A percentile compares a stretch with the other conserved stretches of the same genome.
These are phyloP conservation scores for Crepidotus variabilis DNA, from an alignment of 768 basidiomycete species.

Conservation along the genomic window DNA sequence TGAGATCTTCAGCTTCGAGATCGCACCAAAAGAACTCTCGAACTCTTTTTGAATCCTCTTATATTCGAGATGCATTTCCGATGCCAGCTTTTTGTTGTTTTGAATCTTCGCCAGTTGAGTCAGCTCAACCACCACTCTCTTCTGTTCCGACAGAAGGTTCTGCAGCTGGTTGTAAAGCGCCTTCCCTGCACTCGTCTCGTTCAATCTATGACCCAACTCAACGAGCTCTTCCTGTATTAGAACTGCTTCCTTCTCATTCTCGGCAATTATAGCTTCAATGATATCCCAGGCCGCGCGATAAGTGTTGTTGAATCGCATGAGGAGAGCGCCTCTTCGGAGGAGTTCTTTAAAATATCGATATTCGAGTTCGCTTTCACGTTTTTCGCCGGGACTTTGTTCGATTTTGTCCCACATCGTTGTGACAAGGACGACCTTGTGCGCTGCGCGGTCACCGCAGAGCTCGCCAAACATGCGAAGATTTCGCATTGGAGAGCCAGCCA, in stretches of 20 bases:
- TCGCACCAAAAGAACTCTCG: conserved; percentile 16
- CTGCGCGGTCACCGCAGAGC: conserved; percentile 21
- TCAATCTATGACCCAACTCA: conserved; percentile 20
- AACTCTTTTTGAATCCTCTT: conserved; percentile 18
- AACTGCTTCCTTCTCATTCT: conserved; percentile 12
- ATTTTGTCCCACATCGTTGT: conserved; percentile 38
- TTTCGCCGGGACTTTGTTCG: conserved; percentile 13
- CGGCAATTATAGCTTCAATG: conserved; percentile 15
- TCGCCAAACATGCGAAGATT: conserved; percentile 30
- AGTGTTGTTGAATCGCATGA: conserved; percentile 19
- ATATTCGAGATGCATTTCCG: conserved; percentile 14
- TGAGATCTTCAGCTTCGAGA: conserved; percentile 21
- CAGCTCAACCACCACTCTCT: conserved; percentile 1
- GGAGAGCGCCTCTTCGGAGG: conserved; percentile 17
- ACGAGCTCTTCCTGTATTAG: conserved; percentile 29
- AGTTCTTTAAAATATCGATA: conserved; percentile 27
- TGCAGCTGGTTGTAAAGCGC: conserved; percentile 22
- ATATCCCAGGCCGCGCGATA: conserved; percentile 23
- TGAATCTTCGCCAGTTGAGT: conserved; percentile 4
- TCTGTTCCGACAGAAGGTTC: conserved; percentile 22
- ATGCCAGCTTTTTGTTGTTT: conserved; percentile 10
- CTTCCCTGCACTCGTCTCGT: conserved; percentile 27
- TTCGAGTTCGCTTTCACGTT: conserved; percentile 24
- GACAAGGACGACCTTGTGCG: conserved; percentile 28
- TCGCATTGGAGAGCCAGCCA: conserved; percentile 27